Evolutionary conservation across 176 grass and related monocot species (phyloP).

Genomic region (Dendrocalamus sinicus): DNA sequence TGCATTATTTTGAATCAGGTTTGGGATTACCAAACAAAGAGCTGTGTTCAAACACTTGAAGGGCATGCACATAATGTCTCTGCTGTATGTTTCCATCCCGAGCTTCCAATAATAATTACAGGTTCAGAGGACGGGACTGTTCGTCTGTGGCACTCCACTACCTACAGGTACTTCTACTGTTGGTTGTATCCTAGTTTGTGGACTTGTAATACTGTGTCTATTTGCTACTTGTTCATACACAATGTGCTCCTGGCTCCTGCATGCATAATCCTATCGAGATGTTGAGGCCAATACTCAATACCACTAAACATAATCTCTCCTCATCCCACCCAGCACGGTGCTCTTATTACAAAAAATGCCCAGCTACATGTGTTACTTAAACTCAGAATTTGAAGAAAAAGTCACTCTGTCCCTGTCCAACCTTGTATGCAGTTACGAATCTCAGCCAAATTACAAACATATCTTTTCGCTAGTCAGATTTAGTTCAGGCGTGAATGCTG

Average conservation of each 20-base stretch:
- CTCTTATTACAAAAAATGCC: background rate
- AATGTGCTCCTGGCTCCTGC: background rate
- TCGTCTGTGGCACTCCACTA: conserved; percentile 74
- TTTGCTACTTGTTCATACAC: background rate
- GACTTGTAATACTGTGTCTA: background rate
- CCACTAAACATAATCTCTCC: background rate
- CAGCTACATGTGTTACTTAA: background rate
- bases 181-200: conserved; percentile 24
- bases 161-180: conserved; percentile 53
- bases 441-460: conserved; percentile 11
- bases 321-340: background rate
- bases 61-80: conserved; percentile 79
- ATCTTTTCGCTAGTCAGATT: background rate
- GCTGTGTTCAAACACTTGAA: conserved; percentile 81
- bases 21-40: conserved; percentile 82
- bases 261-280: background rate
- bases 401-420: background rate
- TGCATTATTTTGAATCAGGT: conserved; percentile 57
- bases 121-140: conserved; percentile 80
- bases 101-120: conserved; percentile 84
- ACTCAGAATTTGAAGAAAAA: background rate
- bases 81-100: conserved; percentile 89
- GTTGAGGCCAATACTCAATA: background rate
- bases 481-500: background rate
- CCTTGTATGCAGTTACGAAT: background rate